These are phyloP conservation scores for Gloeopeniophorella convolvens DNA, from an alignment of 768 basidiomycete species.

Conservation along the genomic window DNA sequence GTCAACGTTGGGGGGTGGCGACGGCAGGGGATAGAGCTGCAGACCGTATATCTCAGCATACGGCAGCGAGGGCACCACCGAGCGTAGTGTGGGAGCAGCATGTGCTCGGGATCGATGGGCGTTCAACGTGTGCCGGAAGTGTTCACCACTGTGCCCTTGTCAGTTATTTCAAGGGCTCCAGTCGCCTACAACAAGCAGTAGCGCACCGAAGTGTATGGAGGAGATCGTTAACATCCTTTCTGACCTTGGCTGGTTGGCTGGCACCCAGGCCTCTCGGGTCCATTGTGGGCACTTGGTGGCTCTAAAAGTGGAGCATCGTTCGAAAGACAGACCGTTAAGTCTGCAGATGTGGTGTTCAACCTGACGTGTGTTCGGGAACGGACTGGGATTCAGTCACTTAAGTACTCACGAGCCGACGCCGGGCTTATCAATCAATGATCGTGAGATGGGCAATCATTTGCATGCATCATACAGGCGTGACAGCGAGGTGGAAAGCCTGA, in stretches of 20 bases:
- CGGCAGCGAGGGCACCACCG: slow-evolving; percentile 13
- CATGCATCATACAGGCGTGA: slow-evolving; percentile 11
- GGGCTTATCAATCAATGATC: too few species aligned
- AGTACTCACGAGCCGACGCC: too few species aligned
- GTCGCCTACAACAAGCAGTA: neutral
- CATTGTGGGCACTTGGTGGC: too few species aligned
- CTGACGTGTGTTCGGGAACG: too few species aligned
- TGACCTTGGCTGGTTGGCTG: neutral
- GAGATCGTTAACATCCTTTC: slow-evolving; percentile 36
- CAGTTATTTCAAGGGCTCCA: neutral
- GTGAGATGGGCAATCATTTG: neutral
- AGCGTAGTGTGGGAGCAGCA: neutral
- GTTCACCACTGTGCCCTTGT: slow-evolving; percentile 50
- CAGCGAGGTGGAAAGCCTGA: slow-evolving; percentile 15
- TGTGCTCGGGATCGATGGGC: slow-evolving; percentile 25
- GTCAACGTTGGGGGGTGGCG: neutral
- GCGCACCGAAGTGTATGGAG: slow-evolving; percentile 48
- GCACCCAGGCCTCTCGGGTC: neutral
- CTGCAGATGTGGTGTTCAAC: too few species aligned
- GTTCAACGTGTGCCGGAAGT: slow-evolving; percentile 62
- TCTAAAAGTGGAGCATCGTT: too few species aligned
- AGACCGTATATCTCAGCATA: slow-evolving; percentile 18
- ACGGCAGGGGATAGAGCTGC: neutral
- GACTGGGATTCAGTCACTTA: too few species aligned
- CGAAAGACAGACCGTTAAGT: too few species aligned